Evolutionary conservation across 306 rosid genomes (phyloP).

Genomic region (Ormosia semicastrata): DNA sequence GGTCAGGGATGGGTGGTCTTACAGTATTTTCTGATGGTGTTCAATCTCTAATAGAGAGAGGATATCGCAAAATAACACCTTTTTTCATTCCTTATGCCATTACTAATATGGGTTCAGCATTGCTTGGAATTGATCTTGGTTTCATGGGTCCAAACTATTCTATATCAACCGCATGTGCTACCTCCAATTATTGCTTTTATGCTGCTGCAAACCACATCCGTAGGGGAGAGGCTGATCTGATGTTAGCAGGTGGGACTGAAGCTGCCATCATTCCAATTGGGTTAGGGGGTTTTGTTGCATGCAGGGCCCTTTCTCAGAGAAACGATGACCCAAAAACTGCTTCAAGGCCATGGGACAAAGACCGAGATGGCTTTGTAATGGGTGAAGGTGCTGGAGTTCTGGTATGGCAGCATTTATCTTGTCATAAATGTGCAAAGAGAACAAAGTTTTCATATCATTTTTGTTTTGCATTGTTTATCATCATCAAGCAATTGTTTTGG

Average conservation of each 20-base stretch:
- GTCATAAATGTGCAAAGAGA: background rate
- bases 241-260: conserved; percentile 98
- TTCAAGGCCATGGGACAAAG: conserved; percentile 99
- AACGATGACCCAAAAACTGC: conserved; percentile 97
- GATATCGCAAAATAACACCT: conserved; percentile 85
- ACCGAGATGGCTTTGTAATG: conserved; percentile 97
- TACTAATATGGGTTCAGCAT: conserved; percentile 95
- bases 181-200: conserved; percentile 92
- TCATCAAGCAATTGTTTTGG: background rate
- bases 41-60: conserved; percentile 77
- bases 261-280: conserved; percentile 96
- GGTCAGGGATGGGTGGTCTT: conserved; percentile 97
- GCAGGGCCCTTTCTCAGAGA: conserved; percentile 95
- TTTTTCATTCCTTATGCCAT: conserved; percentile 94
- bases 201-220: conserved; percentile 98
- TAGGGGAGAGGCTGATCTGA: conserved; percentile 96
- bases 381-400: conserved; percentile 98
- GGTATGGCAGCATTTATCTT: conserved; percentile 48
- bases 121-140: conserved; percentile 91
- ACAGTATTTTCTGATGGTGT: conserved; percentile 87
- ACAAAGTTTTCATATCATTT: background rate
- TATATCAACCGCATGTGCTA: conserved; percentile 96
- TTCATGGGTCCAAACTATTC: conserved; percentile 98
- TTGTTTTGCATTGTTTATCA: background rate
- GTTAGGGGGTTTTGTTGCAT: conserved; percentile 92